Evolutionary conservation across 805 yeast species (phyloP).

Genomic region (Nakazawaea sp.): DNA sequence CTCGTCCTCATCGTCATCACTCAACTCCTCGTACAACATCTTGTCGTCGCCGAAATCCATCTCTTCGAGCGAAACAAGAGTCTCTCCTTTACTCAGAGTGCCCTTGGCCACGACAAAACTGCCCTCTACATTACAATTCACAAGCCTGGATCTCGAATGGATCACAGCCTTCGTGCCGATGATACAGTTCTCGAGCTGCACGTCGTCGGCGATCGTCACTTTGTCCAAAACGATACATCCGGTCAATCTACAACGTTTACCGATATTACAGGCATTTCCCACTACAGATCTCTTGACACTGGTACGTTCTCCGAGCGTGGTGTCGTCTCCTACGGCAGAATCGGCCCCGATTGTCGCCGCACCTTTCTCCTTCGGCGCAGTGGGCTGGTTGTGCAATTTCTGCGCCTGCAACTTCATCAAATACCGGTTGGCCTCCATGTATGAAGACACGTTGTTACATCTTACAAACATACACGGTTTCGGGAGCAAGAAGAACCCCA

Average conservation of each 20-base stretch:
- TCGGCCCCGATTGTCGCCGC: conserved; percentile 84
- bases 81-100: conserved; percentile 33
- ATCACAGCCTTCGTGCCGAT: conserved; percentile 67
- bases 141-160: conserved; percentile 56
- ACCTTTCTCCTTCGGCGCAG: conserved; percentile 36
- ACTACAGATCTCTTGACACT: conserved; percentile 82
- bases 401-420: conserved; percentile 61
- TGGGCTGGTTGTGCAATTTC: conserved; percentile 16
- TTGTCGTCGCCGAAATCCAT: conserved; percentile 23
- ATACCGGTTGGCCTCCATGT: conserved; percentile 83
- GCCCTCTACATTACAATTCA: conserved; percentile 84
- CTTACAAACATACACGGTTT: conserved; percentile 65
- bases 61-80: conserved; percentile 18
- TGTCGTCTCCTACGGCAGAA: conserved; percentile 63
- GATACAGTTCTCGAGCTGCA: conserved; percentile 75
- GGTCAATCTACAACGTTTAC: conserved; percentile 79
- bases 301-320: conserved; percentile 74
- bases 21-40: conserved; percentile 14
- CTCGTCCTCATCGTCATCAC: conserved; percentile 22
- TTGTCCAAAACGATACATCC: conserved; percentile 77
- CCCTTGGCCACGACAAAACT: conserved; percentile 59
- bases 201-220: conserved; percentile 74
- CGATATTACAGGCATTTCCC: conserved; percentile 69
- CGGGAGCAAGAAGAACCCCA: conserved; percentile 70
- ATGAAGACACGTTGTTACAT: conserved; percentile 71